phyloP scores from a whole-genome alignment of 1,284 basidiomycete genomes.

The Malassezia caprae region DNA sequence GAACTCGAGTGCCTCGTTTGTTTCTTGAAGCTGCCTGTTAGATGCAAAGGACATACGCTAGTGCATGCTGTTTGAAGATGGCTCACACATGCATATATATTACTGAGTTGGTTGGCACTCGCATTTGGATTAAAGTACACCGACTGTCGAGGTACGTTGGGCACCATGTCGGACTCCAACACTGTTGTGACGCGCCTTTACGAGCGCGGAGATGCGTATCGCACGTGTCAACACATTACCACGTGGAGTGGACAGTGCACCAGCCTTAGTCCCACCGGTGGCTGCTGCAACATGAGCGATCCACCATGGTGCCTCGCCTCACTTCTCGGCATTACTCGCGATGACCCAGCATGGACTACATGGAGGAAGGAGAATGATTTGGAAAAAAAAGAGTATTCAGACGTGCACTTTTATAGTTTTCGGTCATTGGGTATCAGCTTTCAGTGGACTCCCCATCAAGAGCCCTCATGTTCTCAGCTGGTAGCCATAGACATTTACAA shows the following conservation, averaged over 20 bases:
- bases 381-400: neutral
- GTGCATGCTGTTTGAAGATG: constrained; percentile 1
- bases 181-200: neutral
- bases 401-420: constrained; percentile 5
- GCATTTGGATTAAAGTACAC: constrained; percentile 11
- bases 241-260: neutral
- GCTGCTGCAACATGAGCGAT: neutral
- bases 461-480: neutral
- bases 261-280: neutral
- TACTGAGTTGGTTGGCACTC: constrained; percentile 5
- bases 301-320: neutral
- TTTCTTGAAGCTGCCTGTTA: constrained; percentile 6
- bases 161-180: constrained; percentile 5
- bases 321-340: neutral
- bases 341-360: neutral
- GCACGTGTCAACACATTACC: neutral
- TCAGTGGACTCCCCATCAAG: neutral
- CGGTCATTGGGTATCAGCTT: constrained; percentile 5
- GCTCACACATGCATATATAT: constrained; percentile 4
- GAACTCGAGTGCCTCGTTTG: constrained; percentile 3
- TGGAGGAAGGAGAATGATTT: neutral
- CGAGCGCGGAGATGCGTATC: neutral
- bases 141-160: constrained; percentile 12
- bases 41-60: neutral
- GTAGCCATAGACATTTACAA: constrained; percentile 13